phyloP scores from a whole-genome alignment of 2,329 filamentous ascomycete genomes.

The Trichoderma sp. region DNA sequence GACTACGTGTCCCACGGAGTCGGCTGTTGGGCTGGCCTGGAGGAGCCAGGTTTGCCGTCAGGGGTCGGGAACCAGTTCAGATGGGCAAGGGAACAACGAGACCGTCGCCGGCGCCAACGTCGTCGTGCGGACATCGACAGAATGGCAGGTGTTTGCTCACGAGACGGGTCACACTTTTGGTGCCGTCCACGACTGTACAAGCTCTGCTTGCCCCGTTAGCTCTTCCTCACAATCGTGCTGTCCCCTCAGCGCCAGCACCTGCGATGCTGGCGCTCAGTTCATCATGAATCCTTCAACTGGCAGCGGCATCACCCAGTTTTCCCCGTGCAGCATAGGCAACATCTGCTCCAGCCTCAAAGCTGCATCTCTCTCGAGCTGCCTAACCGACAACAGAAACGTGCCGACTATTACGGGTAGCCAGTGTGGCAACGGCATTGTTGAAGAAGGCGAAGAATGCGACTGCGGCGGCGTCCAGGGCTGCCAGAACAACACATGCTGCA shows the following conservation, averaged over 20 bases:
- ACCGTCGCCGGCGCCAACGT: conserved; percentile 85
- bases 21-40: conserved; percentile 90
- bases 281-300: conserved; percentile 96
- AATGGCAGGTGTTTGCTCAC: conserved; percentile 96
- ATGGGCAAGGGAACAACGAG: conserved; percentile 54
- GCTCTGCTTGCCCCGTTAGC: conserved; percentile 64
- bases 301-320: conserved; percentile 72
- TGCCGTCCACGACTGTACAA: conserved; percentile 87
- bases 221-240: conserved; percentile 64
- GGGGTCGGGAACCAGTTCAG: conserved; percentile 53
- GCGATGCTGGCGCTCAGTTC: conserved; percentile 73
- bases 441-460: conserved; percentile 91
- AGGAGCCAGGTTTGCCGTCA: conserved; percentile 76
- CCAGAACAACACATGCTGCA: conserved; percentile 74
- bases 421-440: conserved; percentile 97
- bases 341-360: conserved; percentile 83
- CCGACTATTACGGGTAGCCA: conserved; percentile 76
- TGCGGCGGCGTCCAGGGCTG: conserved; percentile 78
- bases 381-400: conserved; percentile 82
- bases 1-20: conserved; percentile 74
- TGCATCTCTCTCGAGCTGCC: conserved; percentile 70
- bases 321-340: conserved; percentile 85
- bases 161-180: conserved; percentile 94
- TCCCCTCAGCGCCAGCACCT: conserved; percentile 63
- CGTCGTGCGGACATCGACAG: conserved; percentile 74